Evolutionary conservation across 345 rosid genomes (phyloP).

Genomic region (Linum tenue): DNA sequence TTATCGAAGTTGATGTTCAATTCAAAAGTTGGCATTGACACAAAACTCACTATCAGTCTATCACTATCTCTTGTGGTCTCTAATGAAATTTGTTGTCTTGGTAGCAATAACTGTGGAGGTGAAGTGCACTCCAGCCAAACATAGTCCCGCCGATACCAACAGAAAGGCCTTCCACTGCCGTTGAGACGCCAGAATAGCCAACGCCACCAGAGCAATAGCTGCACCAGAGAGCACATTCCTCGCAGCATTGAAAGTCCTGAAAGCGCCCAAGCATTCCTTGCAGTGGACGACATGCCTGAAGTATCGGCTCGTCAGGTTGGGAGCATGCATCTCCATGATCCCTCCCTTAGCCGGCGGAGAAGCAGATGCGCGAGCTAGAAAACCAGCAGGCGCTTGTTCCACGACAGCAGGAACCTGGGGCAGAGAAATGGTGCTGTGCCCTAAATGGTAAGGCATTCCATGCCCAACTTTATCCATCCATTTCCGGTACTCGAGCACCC

Average conservation of each 20-base stretch:
- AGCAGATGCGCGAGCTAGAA: slow-evolving; percentile 62
- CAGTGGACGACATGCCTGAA: slow-evolving; percentile 85
- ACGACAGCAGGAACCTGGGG: slow-evolving; percentile 69
- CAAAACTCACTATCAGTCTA: background rate
- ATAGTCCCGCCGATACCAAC: slow-evolving; percentile 43
- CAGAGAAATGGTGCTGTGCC: slow-evolving; percentile 58
- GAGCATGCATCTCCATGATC: slow-evolving; percentile 60
- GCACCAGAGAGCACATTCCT: slow-evolving; percentile 41
- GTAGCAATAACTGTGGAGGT: slow-evolving; percentile 50
- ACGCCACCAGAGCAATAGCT: slow-evolving; percentile 35
- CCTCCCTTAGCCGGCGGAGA: slow-evolving; percentile 81
- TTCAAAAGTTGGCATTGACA: background rate
- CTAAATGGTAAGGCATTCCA: slow-evolving; percentile 93
- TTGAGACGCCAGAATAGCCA: slow-evolving; percentile 57
- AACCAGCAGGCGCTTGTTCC: slow-evolving; percentile 87
- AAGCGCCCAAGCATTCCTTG: slow-evolving; percentile 55
- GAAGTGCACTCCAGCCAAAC: slow-evolving; percentile 52
- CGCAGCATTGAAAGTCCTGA: slow-evolving; percentile 57
- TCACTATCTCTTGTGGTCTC: slow-evolving; percentile 71
- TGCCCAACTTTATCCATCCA: slow-evolving; percentile 99
- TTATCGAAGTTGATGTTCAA: background rate
- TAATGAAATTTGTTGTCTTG: slow-evolving; percentile 80
- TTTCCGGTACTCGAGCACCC: slow-evolving; percentile 86
- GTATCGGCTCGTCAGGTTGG: slow-evolving; percentile 67
- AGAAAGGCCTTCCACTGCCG: slow-evolving; percentile 68